Percentiles rank a stretch among this genome's conserved stretches.
Evolutionary conservation across 2,329 filamentous ascomycete species (phyloP).

Genomic region (Aspergillus sp.): DNA sequence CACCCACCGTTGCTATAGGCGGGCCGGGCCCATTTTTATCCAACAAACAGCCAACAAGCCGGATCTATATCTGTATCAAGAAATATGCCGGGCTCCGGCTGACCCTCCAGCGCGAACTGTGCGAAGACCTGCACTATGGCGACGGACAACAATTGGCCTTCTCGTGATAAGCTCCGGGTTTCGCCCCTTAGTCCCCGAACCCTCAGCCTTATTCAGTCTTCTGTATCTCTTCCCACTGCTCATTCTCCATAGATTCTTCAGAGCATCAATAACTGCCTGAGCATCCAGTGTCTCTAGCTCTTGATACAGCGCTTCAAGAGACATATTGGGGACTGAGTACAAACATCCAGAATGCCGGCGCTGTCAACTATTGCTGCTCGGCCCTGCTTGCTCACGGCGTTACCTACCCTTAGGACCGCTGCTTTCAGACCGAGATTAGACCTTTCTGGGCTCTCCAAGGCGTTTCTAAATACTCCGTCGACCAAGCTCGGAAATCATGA

Average conservation of each 20-base stretch:
- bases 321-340: background rate
- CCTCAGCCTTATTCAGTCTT: background rate
- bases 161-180: background rate
- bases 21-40: background rate
- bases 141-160: background rate
- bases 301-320: background rate
- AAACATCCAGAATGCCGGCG: background rate
- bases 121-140: background rate
- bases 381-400: background rate
- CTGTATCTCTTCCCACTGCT: background rate
- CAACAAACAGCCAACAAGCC: background rate
- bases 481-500: background rate
- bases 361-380: background rate
- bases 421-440: conserved; percentile 22
- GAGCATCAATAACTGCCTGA: background rate
- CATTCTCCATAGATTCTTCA: background rate
- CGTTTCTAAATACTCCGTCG: background rate
- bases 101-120: background rate
- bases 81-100: background rate
- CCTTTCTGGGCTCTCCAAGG: background rate
- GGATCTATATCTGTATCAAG: background rate
- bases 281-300: background rate
- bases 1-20: background rate
- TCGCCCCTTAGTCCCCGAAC: background rate
- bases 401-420: conserved; percentile 4